A percentile compares a stretch with the other conserved stretches of the same genome.
Conservation (phyloP, 129 eudicot genomes). For the Helianthus annuus region DNA sequence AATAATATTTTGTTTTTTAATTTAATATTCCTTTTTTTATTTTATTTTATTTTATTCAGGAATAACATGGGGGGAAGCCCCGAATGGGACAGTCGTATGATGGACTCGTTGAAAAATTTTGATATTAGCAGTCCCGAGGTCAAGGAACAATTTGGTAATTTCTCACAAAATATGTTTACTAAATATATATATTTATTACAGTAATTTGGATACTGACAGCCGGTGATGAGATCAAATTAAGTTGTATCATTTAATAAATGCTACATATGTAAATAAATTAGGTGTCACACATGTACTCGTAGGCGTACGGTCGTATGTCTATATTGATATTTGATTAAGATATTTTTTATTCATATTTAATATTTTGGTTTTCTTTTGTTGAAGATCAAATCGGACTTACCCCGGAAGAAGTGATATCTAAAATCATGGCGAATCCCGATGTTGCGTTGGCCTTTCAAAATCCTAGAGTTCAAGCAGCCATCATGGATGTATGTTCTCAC, state of each 20-base stretch:
- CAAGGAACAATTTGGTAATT: constrained; percentile 95
- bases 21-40: not conserved
- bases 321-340: not conserved
- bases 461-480: constrained; percentile 98
- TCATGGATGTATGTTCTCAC: constrained; percentile 78
- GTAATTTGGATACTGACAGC: not conserved
- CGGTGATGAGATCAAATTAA: not conserved
- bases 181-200: not conserved
- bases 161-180: not conserved
- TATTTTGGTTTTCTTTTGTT: constrained; percentile 10
- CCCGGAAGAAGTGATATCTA: constrained; percentile 93
- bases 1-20: not conserved
- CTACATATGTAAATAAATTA: not conserved
- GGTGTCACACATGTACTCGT: not conserved
- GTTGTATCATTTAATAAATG: not conserved
- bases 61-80: constrained; percentile 88
- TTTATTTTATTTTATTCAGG: constrained; percentile 34
- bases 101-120: constrained; percentile 75
- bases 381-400: constrained; percentile 94
- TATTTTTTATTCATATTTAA: not conserved
- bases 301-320: not conserved
- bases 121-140: constrained; percentile 89
- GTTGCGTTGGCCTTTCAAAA: constrained; percentile 98
- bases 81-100: constrained; percentile 85
- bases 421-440: constrained; percentile 96